These are phyloP conservation scores for Lipomyces yamadae DNA, from an alignment of 805 yeast genomes.

Conservation along the genomic window DNA sequence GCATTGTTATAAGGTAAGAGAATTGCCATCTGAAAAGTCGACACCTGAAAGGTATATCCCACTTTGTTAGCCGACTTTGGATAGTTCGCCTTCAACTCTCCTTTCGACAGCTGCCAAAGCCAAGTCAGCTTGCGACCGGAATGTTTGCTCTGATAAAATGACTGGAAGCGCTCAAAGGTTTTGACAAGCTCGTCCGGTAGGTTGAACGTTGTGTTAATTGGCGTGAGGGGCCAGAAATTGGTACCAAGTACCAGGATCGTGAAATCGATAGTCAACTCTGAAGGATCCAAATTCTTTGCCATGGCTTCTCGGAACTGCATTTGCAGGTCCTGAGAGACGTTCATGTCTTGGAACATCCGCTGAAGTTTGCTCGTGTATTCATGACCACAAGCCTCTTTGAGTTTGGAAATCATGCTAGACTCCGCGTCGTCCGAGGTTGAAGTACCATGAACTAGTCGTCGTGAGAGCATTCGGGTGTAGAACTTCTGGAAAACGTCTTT, in stretches of 20 bases:
- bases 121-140: conserved; percentile 88
- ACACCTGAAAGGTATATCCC: conserved; percentile 64
- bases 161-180: conserved; percentile 69
- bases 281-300: conserved; percentile 45
- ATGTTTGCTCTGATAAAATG: conserved; percentile 74
- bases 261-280: conserved; percentile 52
- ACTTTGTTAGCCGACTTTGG: conserved; percentile 78
- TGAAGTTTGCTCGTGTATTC: conserved; percentile 94
- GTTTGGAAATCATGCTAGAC: conserved; percentile 78
- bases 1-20: conserved; percentile 78
- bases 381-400: conserved; percentile 85
- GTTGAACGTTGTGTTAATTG: conserved; percentile 53
- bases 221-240: conserved; percentile 83
- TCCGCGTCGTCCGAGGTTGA: conserved; percentile 85
- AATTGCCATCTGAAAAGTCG: conserved; percentile 86
- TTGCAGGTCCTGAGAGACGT: conserved; percentile 78
- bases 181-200: conserved; percentile 71
- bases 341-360: conserved; percentile 94
- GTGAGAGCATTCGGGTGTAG: conserved; percentile 86
- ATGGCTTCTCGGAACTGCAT: conserved; percentile 57
- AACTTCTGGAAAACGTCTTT: conserved; percentile 94
- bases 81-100: conserved; percentile 86
- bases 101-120: conserved; percentile 94
- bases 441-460: conserved; percentile 83
- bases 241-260: conserved; percentile 82